Evolutionary conservation across 371 early-diverging fungal genomes (phyloP), one percentile per base, ranked within the genome.

Genomic region (Capniomyces stellatus): DNA sequence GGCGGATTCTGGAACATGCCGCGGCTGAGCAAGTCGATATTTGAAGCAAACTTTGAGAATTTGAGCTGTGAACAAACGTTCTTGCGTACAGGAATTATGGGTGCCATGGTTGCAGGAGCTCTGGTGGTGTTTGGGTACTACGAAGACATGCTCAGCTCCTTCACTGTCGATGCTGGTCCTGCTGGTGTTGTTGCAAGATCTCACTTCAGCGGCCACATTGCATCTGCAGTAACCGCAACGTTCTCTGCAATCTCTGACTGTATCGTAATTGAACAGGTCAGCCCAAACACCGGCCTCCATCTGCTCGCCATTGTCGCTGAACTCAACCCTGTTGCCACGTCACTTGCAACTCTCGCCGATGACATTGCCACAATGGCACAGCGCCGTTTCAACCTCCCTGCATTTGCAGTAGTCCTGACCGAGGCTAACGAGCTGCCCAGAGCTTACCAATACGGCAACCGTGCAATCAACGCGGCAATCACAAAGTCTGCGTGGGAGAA

Each of bases 1-100:
- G 79, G 78, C 29, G 84, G 84, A 1, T 88, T 88, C 67, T 87
- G 85, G 86, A 80, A 73, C 13, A 67, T 87, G 29, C 82, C 84
- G 3, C 75, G 74, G 51, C 74, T 82, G 29, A 82, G 78, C 0
- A 78, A 82, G 35, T 72, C 75, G 15, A 75, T 85, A 1, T 87
- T 86, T 61, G 75, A 77, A 44, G 87, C 85, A 0, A 65, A 70
- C 21, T 66, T 60, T 64, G 63, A 54, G 8, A 60, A 51, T 51
- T 77, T 80, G 1, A 54, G 58, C 73, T 0, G 75, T 75, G 1
- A 71, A 75, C 1, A 59, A 66, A 49, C 58, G 0, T 85, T 84
- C 58, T 60, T 87, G 52, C 69, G 87, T 46, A 87, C 89, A 2
- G 89, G 89, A 1, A 64, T 86, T 18, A 67, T 83, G 47, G 91